Percentiles rank a stretch among this genome's conserved stretches.
These are phyloP conservation scores for Leccinum pachyderme DNA, from an alignment of 1,284 basidiomycete genomes.

Conservation along the genomic window DNA sequence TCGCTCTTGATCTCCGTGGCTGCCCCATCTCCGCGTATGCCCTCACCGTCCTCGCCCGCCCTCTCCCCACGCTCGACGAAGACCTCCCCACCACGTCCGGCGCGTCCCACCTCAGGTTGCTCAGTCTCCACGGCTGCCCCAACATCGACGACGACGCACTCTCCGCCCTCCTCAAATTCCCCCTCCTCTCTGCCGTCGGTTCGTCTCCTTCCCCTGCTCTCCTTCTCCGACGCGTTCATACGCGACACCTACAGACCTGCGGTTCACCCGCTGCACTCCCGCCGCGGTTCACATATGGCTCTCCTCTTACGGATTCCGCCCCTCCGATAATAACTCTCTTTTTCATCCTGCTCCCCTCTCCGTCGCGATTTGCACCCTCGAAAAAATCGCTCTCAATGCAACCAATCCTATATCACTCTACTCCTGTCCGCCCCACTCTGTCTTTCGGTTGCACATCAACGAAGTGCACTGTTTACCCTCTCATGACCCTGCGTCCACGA, in stretches of 20 bases:
- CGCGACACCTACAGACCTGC: conserved; percentile 23
- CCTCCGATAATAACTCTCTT: conserved; percentile 21
- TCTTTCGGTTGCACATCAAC: conserved; percentile 30
- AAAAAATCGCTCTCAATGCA: conserved; percentile 19
- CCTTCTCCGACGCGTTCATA: conserved; percentile 4
- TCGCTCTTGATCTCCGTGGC: conserved; percentile 59
- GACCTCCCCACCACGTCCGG: conserved; percentile 24
- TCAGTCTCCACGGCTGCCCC: conserved; percentile 43
- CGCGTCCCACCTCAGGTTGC: conserved; percentile 42
- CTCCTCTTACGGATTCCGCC: conserved; percentile 22
- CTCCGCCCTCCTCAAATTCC: conserved; percentile 36
- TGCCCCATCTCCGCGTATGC: conserved; percentile 53
- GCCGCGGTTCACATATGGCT: conserved; percentile 16
- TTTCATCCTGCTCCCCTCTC: conserved; percentile 29
- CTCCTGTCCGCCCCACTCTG: conserved; percentile 25
- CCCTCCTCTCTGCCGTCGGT: conserved; percentile 46
- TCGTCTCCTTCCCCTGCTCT: conserved; percentile 16
- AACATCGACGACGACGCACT: conserved; percentile 36
- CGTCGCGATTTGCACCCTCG: conserved; percentile 28
- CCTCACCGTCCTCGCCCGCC: conserved; percentile 42
- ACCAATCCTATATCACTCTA: conserved; percentile 25
- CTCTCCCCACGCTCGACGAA: conserved; percentile 18
- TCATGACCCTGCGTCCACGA: not conserved
- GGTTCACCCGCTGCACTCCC: conserved; percentile 31
- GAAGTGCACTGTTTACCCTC: conserved; percentile 7